Percentiles rank a stretch among this genome's conserved stretches.
These are phyloP conservation scores for Dothideomycetes sp. DNA, from an alignment of 2,329 filamentous ascomycete genomes.

Conservation along the genomic window DNA sequence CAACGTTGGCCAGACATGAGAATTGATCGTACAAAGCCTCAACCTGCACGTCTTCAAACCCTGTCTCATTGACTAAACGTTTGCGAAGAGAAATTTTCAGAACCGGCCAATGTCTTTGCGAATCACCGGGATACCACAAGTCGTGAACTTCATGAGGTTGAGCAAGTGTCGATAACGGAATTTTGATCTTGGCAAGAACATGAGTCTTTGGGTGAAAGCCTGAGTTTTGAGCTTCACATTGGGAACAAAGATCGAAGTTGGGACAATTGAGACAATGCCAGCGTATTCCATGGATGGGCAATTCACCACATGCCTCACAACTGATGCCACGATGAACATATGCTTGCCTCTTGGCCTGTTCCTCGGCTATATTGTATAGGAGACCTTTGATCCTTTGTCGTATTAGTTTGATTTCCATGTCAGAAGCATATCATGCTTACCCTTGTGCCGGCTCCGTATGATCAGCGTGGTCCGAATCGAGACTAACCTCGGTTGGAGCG, in stretches of 20 bases:
- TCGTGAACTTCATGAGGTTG: constrained; percentile 68
- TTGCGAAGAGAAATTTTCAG: constrained; percentile 61
- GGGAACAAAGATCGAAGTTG: constrained; percentile 92
- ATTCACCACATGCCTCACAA: constrained; percentile 80
- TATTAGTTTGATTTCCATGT: background rate
- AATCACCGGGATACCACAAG: constrained; percentile 82
- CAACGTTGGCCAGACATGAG: constrained; percentile 80
- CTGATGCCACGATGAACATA: constrained; percentile 88
- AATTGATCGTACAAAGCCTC: constrained; percentile 97
- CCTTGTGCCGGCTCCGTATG: constrained; percentile 22
- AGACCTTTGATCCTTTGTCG: constrained; percentile 35
- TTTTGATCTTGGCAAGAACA: constrained; percentile 90
- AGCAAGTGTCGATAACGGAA: constrained; percentile 78
- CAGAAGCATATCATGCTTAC: background rate
- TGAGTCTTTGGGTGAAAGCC: constrained; percentile 85
- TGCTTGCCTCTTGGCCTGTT: constrained; percentile 77
- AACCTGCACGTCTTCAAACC: constrained; percentile 70
- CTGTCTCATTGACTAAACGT: constrained; percentile 41
- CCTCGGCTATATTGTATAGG: constrained; percentile 86
- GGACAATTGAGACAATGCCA: constrained; percentile 94
- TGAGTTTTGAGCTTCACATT: constrained; percentile 70
- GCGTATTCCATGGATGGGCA: constrained; percentile 82
- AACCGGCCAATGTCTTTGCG: constrained; percentile 57
- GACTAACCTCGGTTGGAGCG: constrained; percentile 21
- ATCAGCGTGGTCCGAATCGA: constrained; percentile 16